Evolutionary conservation across 257 asterid genomes (phyloP).

Genomic region (Capsicum rhomboideum): DNA sequence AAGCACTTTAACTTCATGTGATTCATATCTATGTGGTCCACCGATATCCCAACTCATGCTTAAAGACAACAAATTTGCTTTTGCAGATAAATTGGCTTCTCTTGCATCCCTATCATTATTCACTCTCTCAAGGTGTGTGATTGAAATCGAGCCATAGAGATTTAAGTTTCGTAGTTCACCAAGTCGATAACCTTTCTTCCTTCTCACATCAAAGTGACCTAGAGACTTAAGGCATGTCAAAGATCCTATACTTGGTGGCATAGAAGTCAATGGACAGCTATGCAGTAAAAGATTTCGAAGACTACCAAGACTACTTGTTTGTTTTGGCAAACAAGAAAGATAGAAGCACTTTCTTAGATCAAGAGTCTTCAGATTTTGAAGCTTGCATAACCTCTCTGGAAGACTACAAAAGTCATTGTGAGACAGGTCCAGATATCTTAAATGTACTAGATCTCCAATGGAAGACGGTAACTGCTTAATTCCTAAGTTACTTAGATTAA

Average conservation of each 20-base stretch:
- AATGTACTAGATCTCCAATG: not conserved
- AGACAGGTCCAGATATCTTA: constrained; percentile 3
- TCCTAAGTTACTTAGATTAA: not conserved
- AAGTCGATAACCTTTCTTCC: not conserved
- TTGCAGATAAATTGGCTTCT: not conserved
- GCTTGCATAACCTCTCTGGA: not conserved
- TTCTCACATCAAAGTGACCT: not conserved
- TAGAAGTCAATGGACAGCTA: not conserved
- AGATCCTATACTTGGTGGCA: not conserved
- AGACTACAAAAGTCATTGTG: not conserved
- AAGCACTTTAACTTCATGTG: not conserved
- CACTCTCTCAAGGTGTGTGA: not conserved
- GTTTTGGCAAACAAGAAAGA: not conserved
- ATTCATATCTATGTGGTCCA: not conserved
- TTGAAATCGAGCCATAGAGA: not conserved
- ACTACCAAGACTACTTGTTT: not conserved
- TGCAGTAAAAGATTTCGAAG: not conserved
- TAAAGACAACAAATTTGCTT: not conserved
- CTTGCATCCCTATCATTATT: not conserved
- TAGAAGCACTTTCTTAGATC: not conserved
- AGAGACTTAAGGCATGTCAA: not conserved
- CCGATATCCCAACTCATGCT: not conserved
- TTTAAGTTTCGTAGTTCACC: not conserved
- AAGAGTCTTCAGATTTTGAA: constrained; percentile 6
- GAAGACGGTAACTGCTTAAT: not conserved